Conservation (phyloP, 1,284 basidiomycete species). For the Ceratobasidium sp. region DNA sequence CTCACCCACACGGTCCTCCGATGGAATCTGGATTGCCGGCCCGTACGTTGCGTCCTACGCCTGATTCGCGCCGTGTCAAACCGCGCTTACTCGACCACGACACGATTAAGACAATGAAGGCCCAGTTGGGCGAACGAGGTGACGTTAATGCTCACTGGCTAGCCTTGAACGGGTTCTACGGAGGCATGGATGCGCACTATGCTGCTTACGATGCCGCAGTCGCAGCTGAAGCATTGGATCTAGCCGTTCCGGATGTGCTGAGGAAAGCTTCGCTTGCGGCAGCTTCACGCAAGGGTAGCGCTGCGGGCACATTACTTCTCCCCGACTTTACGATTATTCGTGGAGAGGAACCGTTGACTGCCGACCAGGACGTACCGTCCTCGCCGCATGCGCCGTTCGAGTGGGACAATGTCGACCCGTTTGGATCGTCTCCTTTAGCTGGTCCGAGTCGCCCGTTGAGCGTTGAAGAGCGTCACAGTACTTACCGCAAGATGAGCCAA, state of each 20-base stretch:
- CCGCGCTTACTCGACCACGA: not conserved
- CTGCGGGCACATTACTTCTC: slow-evolving; percentile 9
- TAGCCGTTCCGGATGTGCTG: not conserved
- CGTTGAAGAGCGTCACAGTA: slow-evolving; percentile 8
- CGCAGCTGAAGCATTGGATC: not conserved
- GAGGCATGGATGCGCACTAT: slow-evolving; percentile 11
- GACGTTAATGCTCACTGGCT: not conserved
- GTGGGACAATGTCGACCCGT: slow-evolving; percentile 14
- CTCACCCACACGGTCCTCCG: not conserved
- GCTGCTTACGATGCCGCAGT: slow-evolving; percentile 3
- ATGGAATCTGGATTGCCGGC: too few relatives aligned
- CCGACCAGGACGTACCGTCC: slow-evolving; percentile 18
- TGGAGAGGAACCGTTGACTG: slow-evolving; percentile 16
- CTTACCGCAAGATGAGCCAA: slow-evolving; percentile 13
- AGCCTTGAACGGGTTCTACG: not conserved
- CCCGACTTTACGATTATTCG: slow-evolving; percentile 28
- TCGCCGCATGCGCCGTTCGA: slow-evolving; percentile 17
- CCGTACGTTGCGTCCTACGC: slow-evolving; percentile 4
- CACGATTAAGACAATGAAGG: slow-evolving; percentile 2
- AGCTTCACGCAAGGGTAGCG: slow-evolving; percentile 13
- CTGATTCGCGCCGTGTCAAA: slow-evolving; percentile 32
- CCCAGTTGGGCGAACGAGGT: not conserved
- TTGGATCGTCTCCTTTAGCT: not conserved
- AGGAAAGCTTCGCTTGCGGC: not conserved
- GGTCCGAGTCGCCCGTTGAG: slow-evolving; percentile 10